phyloP scores from a whole-genome alignment of 352 stramenopile species.

The Pythium angustatum region DNA sequence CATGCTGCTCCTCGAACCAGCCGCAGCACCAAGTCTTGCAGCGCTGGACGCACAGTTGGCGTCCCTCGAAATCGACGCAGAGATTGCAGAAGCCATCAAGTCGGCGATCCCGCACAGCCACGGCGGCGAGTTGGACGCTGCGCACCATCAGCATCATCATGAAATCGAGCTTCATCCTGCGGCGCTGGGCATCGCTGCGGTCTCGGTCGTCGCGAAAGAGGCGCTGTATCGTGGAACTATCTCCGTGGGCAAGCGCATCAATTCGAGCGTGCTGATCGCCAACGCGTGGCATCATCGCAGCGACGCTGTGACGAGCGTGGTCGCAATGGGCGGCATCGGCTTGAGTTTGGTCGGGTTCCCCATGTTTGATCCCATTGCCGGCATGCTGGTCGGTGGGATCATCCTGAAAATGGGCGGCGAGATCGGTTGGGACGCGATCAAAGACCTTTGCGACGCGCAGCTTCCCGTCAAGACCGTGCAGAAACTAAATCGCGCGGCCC shows the following conservation, averaged over 20 bases:
- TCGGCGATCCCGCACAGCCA: constrained; percentile 17
- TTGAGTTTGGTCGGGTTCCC: constrained; percentile 62
- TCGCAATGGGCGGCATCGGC: constrained; percentile 67
- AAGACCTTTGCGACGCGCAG: constrained; percentile 68
- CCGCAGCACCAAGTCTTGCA: constrained; percentile 17
- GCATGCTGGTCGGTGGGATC: constrained; percentile 71
- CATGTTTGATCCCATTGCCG: constrained; percentile 66
- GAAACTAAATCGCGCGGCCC: constrained; percentile 41
- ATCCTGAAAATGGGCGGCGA: constrained; percentile 79
- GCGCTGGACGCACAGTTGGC: constrained; percentile 32
- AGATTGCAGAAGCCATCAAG: constrained; percentile 43
- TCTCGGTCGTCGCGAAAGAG: constrained; percentile 92
- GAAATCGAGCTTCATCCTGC: constrained; percentile 51
- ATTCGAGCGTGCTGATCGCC: constrained; percentile 93
- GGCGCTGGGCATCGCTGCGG: constrained; percentile 78
- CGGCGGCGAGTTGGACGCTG: constrained; percentile 2
- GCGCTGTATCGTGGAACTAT: constrained; percentile 91
- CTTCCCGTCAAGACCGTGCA: constrained; percentile 38
- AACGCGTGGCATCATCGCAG: constrained; percentile 96
- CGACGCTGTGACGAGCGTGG: constrained; percentile 80
- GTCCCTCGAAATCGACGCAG: constrained; percentile 29
- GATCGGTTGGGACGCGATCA: constrained; percentile 58
- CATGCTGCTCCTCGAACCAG: constrained; percentile 45
- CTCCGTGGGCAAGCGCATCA: constrained; percentile 84
- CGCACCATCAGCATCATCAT: constrained; percentile 7